Percentiles rank a stretch among this genome's conserved stretches.
These are phyloP conservation scores for Castanea crenata DNA, from an alignment of 306 rosid species.

Conservation along the genomic window DNA sequence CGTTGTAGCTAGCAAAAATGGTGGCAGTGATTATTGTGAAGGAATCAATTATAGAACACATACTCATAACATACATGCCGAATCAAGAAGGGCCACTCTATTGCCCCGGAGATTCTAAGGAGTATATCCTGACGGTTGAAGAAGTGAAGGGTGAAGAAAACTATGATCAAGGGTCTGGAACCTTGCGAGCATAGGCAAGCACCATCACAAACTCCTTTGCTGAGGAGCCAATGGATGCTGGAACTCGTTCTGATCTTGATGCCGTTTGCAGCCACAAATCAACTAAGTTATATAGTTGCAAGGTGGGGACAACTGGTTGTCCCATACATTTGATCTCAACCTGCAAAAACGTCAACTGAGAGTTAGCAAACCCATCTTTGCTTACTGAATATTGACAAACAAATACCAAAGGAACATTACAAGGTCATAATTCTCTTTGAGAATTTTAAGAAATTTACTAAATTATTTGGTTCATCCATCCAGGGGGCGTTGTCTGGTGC, in stretches of 20 bases:
- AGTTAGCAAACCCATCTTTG: constrained; percentile 5
- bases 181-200: constrained; percentile 69
- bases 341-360: constrained; percentile 33
- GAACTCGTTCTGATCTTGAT: constrained; percentile 50
- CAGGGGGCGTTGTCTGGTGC: too few relatives aligned
- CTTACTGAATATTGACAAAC: neutral
- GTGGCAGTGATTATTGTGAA: neutral
- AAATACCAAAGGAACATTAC: neutral
- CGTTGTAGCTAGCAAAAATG: neutral
- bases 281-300: constrained; percentile 62
- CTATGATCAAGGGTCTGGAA: constrained; percentile 40
- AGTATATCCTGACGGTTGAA: neutral
- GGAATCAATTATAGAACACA: neutral
- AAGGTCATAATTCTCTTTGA: neutral
- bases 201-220: constrained; percentile 94
- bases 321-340: constrained; percentile 94
- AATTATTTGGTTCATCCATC: neutral
- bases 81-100: neutral
- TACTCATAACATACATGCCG: constrained; percentile 11
- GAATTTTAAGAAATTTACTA: neutral
- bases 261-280: constrained; percentile 79
- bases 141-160: constrained; percentile 1
- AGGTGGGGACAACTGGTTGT: constrained; percentile 69
- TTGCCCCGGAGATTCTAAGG: constrained; percentile 8
- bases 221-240: constrained; percentile 74